Evolutionary conservation across 768 basidiomycete genomes (phyloP), one percentile per base, ranked within the genome.

Genomic region (Termitomyces sp.): DNA sequence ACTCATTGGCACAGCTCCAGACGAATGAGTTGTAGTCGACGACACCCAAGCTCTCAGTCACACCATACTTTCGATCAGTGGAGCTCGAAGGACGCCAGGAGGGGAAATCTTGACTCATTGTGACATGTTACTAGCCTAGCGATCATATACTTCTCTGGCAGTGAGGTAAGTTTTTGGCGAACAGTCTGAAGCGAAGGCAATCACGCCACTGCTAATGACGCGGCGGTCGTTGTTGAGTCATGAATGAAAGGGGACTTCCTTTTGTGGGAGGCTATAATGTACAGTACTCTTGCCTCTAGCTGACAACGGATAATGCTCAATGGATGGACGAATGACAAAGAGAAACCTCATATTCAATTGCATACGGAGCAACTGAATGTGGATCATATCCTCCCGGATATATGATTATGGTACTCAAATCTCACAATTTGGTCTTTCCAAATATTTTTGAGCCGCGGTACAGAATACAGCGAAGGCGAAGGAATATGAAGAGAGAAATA

Each of bases 391-490:
- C 18, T 33, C 20, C n/a, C 12, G 7, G 20, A 54, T 22, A 1
- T 4, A 33, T 11, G 2, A 42, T n/a, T 4, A 33, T 11, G 2
- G 32, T n/a, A 44, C 45, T 36, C 45, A 44, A 28, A n/a, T 18
- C 16, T 46, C 49, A 38, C 40, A 6, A 12, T n/a, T 58, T 55
- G 58, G 60, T 61, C 24, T 64, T 67, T 66, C 50, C 60, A 60
- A 62, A 46, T 22, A 32, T 48, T 61, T 63, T 67, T 65, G 55
- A 44, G 44, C 53, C 45, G 62, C 61, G 44, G 61, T 62, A 64
- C 46, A 61, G 42, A 53, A 61, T 67, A 65, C 61, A 66, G 59
- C 60, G 58, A 59, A 58, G 59, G 51, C n/a, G 53, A 56, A 38
- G 38, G 22, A 57, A 58, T 60, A 60, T 20, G 55, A 52, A 56